Evolutionary conservation across 164 flowering plant genomes (phyloP), one percentile per base, ranked within the genome.

Genomic region (Sedum album): DNA sequence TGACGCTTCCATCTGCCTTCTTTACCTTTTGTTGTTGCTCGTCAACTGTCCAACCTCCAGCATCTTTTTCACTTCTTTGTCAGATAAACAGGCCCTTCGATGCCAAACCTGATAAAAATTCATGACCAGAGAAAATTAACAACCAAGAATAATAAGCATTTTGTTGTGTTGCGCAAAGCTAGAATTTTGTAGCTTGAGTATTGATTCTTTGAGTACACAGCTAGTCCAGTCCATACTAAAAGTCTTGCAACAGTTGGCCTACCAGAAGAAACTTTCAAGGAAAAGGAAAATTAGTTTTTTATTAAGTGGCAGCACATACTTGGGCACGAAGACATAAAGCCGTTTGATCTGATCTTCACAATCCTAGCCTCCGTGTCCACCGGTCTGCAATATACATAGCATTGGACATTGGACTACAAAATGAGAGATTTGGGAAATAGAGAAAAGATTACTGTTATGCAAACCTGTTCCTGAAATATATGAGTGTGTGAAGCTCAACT

Each of bases 281-380:
- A 23, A 21, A 15, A 26, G 57, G 31, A 49, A 67, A 70, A 64
- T 46, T 15, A 46, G 18, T n/a, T 15, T 15, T 5, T 46, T 46
- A 14, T 2, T 17, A 61, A 21, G 23, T 21, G 33, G 14, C 2
- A 60, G 60, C 20, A 60, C 89, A 60, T 89, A 94, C 99, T 91
- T 88, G 76, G 99, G 97, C 51, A 94, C 89, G 77, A 94, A 94
- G 14, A 94, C 99, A 94, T 87, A 77, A 94, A 91, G 60, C 98
- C 98, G 74, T 91, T 94, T 60, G 97, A 80, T 77, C 97, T 79
- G 73, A 94, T 86, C 84, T 88, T 94, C 77, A 94, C 87, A 70
- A 91, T 85, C 82, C 99, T 86, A 72, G 96, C 99, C 80, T 94
- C 97, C 13, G 96, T 77, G 66, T 94, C 94, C 0, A 89, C 84